Evolutionary conservation across 192 early-diverging fungal genomes (phyloP), one percentile per base, ranked within the genome.

Genomic region (Borealophlyctis nickersoniae): DNA sequence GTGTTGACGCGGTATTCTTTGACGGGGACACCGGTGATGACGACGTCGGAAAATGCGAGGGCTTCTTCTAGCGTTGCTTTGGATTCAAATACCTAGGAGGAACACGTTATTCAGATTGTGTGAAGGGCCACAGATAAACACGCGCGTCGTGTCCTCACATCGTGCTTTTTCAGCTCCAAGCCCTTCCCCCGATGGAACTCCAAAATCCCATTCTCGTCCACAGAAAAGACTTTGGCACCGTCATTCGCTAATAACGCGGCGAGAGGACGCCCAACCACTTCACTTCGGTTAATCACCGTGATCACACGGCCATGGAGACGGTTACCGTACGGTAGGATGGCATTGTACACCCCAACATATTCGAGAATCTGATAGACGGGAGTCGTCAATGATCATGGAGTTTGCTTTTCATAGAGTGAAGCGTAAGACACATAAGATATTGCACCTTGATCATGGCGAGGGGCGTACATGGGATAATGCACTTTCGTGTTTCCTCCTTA

Each of bases 401-500:
- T n/a, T n/a, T n/a, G n/a, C n/a, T n/a, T n/a, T n/a, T n/a, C n/a
- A n/a, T n/a, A n/a, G n/a, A n/a, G n/a, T n/a, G n/a, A n/a, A n/a
- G n/a, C n/a, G n/a, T n/a, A n/a, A n/a, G n/a, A 3, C 31, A 54
- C 48, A 32, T 14, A 29, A 35, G 31, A 48, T 49, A 60, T 24
- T 22, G 4, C 71, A 89, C 89, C 83, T 99, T 99, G 73, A 99
- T 88, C 36, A 96, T 74, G 26, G 93, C 97, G 49, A 99, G 75
- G n/a, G 97, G 97, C 5, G 97, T 99, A 79, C 97, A 99, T 2
- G 97, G 97, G 54, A 99, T 86, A 57, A 98, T 96, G 72, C 93
- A 94, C 75, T 99, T 99, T 62, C 88, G 88, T 0, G 84, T 90
- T 69, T 92, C 66, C 11, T 70, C 79, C 52, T 72, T 54, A 69